Base-by-base conservation (phyloP, 768 basidiomycete genomes). In the Boletus pseudopeckii region DNA sequence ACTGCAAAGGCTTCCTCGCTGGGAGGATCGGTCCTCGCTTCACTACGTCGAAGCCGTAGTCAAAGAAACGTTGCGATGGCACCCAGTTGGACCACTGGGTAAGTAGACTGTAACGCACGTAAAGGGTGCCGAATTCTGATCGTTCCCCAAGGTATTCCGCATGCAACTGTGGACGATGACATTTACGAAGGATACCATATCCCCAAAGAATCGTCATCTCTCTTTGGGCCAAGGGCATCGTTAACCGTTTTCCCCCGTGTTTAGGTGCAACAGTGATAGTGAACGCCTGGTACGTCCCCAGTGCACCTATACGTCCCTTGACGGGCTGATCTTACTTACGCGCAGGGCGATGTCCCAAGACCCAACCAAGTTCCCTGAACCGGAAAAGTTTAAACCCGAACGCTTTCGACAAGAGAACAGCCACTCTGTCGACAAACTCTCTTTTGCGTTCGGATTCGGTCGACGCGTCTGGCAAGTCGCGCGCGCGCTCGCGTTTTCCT, bases 111-210 rank as follows among this genome's bases (percentile, higher is more conserved):
- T 20, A 5, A 18, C 5, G 22, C 24, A 44, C 52, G 36, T 34
- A 7, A 28, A 3, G 7, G 13, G 14, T 13, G 0, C 13, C n/a
- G 15, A 36, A 39, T 1, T 48, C 39, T 45, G 36, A 46, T 54
- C 9, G 4, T 24, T 26, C 18, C 20, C 41, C 10, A 32, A 65
- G 70, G 67, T 5, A 51, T 71, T n/a, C 66, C 70, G 7, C 74
- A 73, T 45, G 56, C 62, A 15, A 55, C 63, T 4, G 73, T 74
- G 2, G 60, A 71, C 34, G 75, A 77, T 50, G 78, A 76, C 46
- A 50, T 71, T 15, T 78, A 78, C 53, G 65, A 72, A 43, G 73
- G 75, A 20, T 78, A 78, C 50, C 57, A 78, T 7, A 84, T 85
- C 40, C 81, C 83, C 10, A 72, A 74, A 56, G 82, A 80, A 58